Evolutionary conservation across 441 rosid species (phyloP).

Genomic region (Erysimum pusillum): DNA sequence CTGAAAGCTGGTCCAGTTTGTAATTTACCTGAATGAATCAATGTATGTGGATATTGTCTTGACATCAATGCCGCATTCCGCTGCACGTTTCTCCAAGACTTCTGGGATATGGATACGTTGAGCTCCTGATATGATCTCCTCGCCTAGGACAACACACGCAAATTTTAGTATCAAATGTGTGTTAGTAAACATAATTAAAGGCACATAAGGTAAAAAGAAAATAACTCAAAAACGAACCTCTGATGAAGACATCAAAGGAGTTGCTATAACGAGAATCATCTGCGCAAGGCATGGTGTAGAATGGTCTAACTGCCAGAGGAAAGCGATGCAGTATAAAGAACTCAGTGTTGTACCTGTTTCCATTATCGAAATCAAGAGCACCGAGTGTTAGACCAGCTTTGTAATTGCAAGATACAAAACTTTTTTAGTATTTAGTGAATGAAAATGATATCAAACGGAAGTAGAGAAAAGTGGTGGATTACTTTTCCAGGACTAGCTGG

Average conservation of each 20-base stretch:
- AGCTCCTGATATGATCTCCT: constrained; percentile 96
- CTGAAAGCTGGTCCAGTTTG: neutral
- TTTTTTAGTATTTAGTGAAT: neutral
- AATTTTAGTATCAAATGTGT: constrained; percentile 2
- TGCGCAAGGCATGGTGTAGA: constrained; percentile 92
- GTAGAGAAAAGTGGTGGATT: constrained; percentile 20
- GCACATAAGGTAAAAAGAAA: neutral
- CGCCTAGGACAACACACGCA: constrained; percentile 56
- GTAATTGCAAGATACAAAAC: constrained; percentile 5
- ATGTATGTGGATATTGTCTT: constrained; percentile 75
- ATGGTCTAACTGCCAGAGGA: constrained; percentile 86
- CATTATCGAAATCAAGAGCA: neutral
- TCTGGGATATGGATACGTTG: constrained; percentile 92
- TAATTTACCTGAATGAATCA: constrained; percentile 81
- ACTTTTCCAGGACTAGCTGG: constrained; percentile 86
- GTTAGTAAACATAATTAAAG: neutral
- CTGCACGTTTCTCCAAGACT: constrained; percentile 75
- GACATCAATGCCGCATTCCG: constrained; percentile 77
- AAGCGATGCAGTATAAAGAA: constrained; percentile 86
- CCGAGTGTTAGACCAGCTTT: neutral
- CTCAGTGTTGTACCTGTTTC: constrained; percentile 75
- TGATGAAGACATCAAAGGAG: constrained; percentile 93
- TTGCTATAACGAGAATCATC: constrained; percentile 80
- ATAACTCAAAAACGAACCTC: constrained; percentile 60
- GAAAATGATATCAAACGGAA: neutral